Percentiles rank a stretch among this genome's conserved stretches.
phyloP scores from a whole-genome alignment of 2,329 filamentous ascomycete species.

The Drechslerella dactyloides region DNA sequence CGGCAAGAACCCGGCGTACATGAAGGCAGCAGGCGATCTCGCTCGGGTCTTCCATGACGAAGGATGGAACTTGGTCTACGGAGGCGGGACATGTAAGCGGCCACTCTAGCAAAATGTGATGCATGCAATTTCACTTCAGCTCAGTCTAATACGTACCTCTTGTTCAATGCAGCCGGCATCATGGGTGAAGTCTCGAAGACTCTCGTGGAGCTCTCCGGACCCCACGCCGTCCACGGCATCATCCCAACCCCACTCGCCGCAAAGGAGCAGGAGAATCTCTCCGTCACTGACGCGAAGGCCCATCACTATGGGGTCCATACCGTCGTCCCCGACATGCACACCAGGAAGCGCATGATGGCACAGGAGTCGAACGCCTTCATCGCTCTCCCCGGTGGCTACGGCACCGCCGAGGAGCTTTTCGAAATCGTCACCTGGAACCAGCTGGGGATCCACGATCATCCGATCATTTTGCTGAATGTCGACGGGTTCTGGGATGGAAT shows the following conservation, averaged over 20 bases:
- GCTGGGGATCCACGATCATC: constrained; percentile 82
- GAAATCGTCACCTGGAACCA: constrained; percentile 95
- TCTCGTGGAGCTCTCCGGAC: constrained; percentile 78
- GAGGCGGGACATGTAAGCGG: constrained; percentile 74
- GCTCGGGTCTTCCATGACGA: constrained; percentile 75
- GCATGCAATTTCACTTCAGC: not conserved
- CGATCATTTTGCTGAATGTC: constrained; percentile 83
- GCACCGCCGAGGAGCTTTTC: constrained; percentile 94
- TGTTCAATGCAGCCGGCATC: constrained; percentile 67
- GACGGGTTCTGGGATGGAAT: constrained; percentile 92
- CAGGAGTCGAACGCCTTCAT: constrained; percentile 85
- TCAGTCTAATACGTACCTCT: constrained; percentile 3
- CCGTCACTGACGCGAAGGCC: constrained; percentile 66
- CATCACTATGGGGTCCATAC: constrained; percentile 78
- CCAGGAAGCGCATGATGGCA: constrained; percentile 92
- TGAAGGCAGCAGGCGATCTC: constrained; percentile 78
- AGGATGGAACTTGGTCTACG: constrained; percentile 86
- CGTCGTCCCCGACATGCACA: constrained; percentile 94
- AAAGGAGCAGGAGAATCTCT: constrained; percentile 72
- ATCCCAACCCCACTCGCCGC: constrained; percentile 85
- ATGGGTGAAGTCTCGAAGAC: constrained; percentile 94
- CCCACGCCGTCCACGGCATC: constrained; percentile 81
- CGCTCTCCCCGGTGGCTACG: constrained; percentile 85
- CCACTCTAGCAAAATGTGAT: not conserved
- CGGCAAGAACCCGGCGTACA: constrained; percentile 75